Evolutionary conservation across 31 red algal genomes (phyloP).

Genomic region (Asparagopsis taxiformis): DNA sequence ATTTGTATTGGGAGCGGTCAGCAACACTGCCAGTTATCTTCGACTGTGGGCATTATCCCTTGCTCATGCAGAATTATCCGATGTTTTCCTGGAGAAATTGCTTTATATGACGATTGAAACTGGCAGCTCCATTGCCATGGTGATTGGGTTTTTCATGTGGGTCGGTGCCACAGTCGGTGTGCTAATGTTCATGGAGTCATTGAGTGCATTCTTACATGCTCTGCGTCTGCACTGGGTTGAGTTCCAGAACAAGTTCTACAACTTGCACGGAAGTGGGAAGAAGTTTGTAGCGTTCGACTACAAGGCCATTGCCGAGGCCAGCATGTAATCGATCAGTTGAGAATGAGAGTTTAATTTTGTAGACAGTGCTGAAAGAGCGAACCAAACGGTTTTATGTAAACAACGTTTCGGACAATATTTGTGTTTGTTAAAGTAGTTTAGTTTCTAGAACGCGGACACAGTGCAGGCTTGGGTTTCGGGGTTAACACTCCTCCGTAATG

Average conservation of each 20-base stretch:
- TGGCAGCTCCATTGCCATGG: constrained; percentile 62
- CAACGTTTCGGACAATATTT: constrained; percentile 1
- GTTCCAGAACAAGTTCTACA: constrained; percentile 99
- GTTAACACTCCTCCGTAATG: constrained; percentile 48
- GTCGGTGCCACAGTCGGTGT: constrained; percentile 87
- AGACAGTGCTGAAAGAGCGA: neutral
- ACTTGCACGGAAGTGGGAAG: constrained; percentile 79
- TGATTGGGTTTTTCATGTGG: constrained; percentile 93
- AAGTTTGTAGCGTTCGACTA: constrained; percentile 91
- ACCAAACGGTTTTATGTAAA: constrained; percentile 3
- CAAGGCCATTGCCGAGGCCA: constrained; percentile 54
- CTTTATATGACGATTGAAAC: constrained; percentile 75
- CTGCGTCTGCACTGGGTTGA: constrained; percentile 96
- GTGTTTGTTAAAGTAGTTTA: constrained; percentile 12
- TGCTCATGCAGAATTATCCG: constrained; percentile 87
- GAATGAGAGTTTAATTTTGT: constrained; percentile 5
- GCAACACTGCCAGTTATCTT: constrained; percentile 97
- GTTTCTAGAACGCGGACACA: constrained; percentile 29
- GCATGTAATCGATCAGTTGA: constrained; percentile 14
- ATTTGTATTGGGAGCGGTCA: constrained; percentile 95
- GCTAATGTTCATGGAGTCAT: constrained; percentile 94
- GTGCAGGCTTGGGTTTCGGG: constrained; percentile 24
- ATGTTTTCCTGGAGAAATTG: constrained; percentile 96
- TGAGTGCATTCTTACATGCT: constrained; percentile 96
- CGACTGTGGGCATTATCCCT: constrained; percentile 91